These are phyloP conservation scores for Cicer yamashitae DNA, from an alignment of 306 rosid genomes.

Conservation along the genomic window DNA sequence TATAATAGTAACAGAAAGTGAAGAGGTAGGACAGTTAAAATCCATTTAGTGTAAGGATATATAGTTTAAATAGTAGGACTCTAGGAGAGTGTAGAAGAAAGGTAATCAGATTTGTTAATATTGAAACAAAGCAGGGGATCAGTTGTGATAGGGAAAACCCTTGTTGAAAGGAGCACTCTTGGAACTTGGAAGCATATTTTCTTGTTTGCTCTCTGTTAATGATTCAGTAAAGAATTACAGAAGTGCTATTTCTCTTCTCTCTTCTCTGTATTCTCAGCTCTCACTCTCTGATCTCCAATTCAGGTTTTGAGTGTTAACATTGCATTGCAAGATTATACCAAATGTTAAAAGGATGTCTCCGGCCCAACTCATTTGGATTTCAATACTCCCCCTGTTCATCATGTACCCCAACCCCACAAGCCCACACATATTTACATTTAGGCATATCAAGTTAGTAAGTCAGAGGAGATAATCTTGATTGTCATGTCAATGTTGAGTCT, in stretches of 20 bases:
- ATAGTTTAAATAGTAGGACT: neutral
- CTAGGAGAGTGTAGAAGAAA: neutral
- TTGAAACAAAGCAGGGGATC: neutral
- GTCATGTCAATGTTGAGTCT: neutral
- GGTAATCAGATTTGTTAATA: neutral
- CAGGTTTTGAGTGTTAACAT: neutral
- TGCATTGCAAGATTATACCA: neutral
- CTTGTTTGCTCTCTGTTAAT: neutral
- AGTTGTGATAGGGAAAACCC: conserved; percentile 9
- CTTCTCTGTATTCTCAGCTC: too few species aligned
- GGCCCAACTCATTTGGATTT: neutral
- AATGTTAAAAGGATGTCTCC: neutral
- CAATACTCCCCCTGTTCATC: neutral
- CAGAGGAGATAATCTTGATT: neutral
- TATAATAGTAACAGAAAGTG: neutral
- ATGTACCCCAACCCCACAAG: neutral
- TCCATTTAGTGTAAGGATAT: neutral
- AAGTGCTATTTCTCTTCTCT: neutral
- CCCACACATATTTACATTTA: neutral
- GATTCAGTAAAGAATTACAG: neutral
- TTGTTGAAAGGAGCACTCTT: neutral
- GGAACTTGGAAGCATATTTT: neutral
- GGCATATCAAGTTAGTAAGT: too few species aligned
- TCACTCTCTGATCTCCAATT: neutral
- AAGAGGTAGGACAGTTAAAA: neutral